A percentile compares a stretch with the other conserved stretches of the same genome.
phyloP scores from a whole-genome alignment of 441 rosid species.

The Croton laevigatus region DNA sequence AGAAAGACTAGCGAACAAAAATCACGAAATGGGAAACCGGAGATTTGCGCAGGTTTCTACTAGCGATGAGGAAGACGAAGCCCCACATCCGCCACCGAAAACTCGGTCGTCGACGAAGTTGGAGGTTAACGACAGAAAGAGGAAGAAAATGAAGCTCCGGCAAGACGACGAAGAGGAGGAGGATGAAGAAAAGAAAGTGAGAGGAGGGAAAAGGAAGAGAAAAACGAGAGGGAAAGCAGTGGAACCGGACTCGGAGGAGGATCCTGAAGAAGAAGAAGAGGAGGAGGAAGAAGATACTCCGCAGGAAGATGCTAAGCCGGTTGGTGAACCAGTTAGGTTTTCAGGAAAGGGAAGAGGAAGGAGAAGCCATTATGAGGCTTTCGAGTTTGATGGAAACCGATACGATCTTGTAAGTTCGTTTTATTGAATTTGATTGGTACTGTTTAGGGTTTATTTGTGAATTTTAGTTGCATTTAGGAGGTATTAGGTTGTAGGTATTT shows the following conservation, averaged over 20 bases:
- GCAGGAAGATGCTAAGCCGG: slow-evolving; percentile 77
- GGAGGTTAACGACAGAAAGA: slow-evolving; percentile 37
- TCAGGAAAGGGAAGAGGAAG: slow-evolving; percentile 78
- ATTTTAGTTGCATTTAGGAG: slow-evolving; percentile 6
- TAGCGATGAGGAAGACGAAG: slow-evolving; percentile 84
- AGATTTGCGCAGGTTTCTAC: slow-evolving; percentile 70
- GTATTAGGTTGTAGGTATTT: neutral
- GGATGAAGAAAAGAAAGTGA: slow-evolving; percentile 18
- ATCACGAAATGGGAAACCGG: slow-evolving; percentile 49
- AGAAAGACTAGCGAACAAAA: neutral
- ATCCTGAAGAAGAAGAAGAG: slow-evolving; percentile 36
- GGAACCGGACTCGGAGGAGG: slow-evolving; percentile 26
- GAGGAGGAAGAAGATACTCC: slow-evolving; percentile 47
- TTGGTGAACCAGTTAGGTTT: slow-evolving; percentile 54
- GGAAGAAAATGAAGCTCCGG: slow-evolving; percentile 27
- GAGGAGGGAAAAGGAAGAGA: slow-evolving; percentile 43
- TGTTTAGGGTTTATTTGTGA: neutral
- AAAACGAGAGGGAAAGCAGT: slow-evolving; percentile 21
- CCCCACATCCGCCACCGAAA: slow-evolving; percentile 34
- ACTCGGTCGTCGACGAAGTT: slow-evolving; percentile 30
- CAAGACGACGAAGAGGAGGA: slow-evolving; percentile 24
- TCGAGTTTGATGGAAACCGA: slow-evolving; percentile 73
- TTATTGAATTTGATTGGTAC: neutral
- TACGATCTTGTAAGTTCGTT: slow-evolving; percentile 69
- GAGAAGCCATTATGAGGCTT: slow-evolving; percentile 53